These are phyloP conservation scores for Pilaira anomala DNA, from an alignment of 192 early-diverging fungal genomes.

Conservation along the genomic window DNA sequence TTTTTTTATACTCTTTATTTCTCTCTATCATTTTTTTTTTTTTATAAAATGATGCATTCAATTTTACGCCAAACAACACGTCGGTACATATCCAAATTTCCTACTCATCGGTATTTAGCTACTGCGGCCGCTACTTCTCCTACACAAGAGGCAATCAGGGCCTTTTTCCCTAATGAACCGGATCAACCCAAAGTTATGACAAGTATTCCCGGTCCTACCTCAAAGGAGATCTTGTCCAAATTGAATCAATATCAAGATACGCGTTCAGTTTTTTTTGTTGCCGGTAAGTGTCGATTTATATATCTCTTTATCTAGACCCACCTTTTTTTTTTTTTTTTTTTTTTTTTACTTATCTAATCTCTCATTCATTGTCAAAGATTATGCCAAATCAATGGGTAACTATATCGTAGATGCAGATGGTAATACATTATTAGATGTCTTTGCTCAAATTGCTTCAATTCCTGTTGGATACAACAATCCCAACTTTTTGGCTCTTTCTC, in stretches of 20 bases:
- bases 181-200: constrained; percentile 49
- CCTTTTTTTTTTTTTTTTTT: background rate
- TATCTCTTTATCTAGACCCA: background rate
- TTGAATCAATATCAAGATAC: constrained; percentile 62
- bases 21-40: background rate
- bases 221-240: constrained; percentile 44
- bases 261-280: constrained; percentile 61
- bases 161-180: constrained; percentile 53
- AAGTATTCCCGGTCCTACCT: constrained; percentile 59
- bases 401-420: constrained; percentile 74
- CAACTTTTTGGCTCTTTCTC: constrained; percentile 48
- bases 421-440: constrained; percentile 65
- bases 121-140: background rate
- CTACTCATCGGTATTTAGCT: background rate
- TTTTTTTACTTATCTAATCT: background rate
- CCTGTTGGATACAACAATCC: constrained; percentile 73
- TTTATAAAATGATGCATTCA: background rate
- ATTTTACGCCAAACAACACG: constrained; percentile 5
- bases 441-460: constrained; percentile 71
- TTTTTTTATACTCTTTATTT: no score
- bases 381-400: constrained; percentile 64
- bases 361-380: constrained; percentile 39
- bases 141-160: background rate
- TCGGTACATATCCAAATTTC: background rate
- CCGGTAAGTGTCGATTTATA: constrained; percentile 22